Percentiles rank a stretch among this genome's conserved stretches.
Evolutionary conservation across 768 basidiomycete genomes (phyloP).

Genomic region (Pisolithus sp.): DNA sequence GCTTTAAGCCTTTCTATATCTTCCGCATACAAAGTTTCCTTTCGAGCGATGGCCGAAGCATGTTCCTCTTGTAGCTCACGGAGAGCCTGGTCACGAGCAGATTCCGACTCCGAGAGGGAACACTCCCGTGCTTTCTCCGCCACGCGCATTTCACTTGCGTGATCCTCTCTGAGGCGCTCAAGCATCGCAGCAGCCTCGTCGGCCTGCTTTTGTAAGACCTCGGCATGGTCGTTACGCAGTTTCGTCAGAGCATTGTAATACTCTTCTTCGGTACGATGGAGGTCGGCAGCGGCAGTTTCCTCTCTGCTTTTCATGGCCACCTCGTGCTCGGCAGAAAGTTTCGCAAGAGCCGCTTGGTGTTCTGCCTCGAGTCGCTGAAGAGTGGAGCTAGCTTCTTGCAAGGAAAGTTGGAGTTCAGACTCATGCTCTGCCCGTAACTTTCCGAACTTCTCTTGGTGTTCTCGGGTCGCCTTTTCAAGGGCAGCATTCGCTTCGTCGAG

Average conservation of each 20-base stretch:
- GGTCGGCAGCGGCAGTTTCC: constrained; percentile 46
- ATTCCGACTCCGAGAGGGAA: constrained; percentile 67
- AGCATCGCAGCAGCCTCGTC: constrained; percentile 55
- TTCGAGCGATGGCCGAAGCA: constrained; percentile 53
- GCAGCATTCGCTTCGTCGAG: constrained; percentile 36
- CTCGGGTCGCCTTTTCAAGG: constrained; percentile 44
- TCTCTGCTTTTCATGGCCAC: constrained; percentile 55
- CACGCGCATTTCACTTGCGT: constrained; percentile 66
- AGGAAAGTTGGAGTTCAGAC: constrained; percentile 44
- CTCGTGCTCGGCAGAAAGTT: constrained; percentile 47
- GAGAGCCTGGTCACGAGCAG: constrained; percentile 54
- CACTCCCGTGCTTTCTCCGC: constrained; percentile 72
- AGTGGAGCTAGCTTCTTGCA: constrained; percentile 47
- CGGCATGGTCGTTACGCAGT: constrained; percentile 65
- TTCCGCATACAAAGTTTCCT: constrained; percentile 57
- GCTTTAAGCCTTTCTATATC: constrained; percentile 61
- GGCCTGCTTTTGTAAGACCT: constrained; percentile 54
- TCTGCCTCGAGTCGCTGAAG: constrained; percentile 45
- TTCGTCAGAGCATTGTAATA: constrained; percentile 78
- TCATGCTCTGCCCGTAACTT: constrained; percentile 50
- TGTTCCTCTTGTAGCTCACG: constrained; percentile 70
- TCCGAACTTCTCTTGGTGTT: constrained; percentile 57
- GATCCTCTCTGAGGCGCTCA: constrained; percentile 72
- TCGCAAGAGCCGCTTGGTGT: constrained; percentile 47
- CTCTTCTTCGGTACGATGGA: constrained; percentile 71